These are phyloP conservation scores for Cryptococcus wingfieldii DNA, from an alignment of 1,284 basidiomycete species.

Conservation along the genomic window DNA sequence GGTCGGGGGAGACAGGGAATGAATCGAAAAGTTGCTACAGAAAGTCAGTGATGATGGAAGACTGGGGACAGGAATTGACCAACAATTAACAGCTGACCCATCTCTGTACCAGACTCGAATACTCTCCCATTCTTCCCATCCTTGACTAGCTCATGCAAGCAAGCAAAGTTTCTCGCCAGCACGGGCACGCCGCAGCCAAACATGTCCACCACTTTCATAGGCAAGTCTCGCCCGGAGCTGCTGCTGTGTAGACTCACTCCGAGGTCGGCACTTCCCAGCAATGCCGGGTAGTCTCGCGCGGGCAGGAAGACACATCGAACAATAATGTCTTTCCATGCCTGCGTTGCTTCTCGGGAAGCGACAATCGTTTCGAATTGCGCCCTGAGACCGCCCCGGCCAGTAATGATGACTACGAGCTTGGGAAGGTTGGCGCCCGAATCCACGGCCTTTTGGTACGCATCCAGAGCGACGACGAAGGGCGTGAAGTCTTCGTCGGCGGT, in stretches of 20 bases:
- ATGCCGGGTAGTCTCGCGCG: slow-evolving; percentile 75
- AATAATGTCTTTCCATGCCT: slow-evolving; percentile 72
- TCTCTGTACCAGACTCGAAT: slow-evolving; percentile 65
- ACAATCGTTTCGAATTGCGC: slow-evolving; percentile 66
- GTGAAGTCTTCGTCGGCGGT: slow-evolving; percentile 95
- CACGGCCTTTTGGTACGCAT: slow-evolving; percentile 49
- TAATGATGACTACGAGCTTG: slow-evolving; percentile 76
- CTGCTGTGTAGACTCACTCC: slow-evolving; percentile 88
- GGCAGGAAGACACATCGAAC: slow-evolving; percentile 84
- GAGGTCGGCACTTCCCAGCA: slow-evolving; percentile 85
- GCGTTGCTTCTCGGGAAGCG: slow-evolving; percentile 54
- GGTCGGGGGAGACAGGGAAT: slow-evolving; percentile 4
- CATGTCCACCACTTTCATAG: slow-evolving; percentile 99
- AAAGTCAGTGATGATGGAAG: background rate
- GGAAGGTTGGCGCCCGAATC: slow-evolving; percentile 54
- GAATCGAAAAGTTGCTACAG: slow-evolving; percentile 8
- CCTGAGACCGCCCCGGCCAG: slow-evolving; percentile 83
- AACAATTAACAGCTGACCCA: slow-evolving; percentile 71
- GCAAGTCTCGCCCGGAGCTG: slow-evolving; percentile 85
- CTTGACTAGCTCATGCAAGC: slow-evolving; percentile 80
- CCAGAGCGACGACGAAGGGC: slow-evolving; percentile 71
- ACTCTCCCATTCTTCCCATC: slow-evolving; percentile 75
- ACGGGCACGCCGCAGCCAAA: slow-evolving; percentile 94
- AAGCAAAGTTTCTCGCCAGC: slow-evolving; percentile 80
- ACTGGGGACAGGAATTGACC: slow-evolving; percentile 16